These are phyloP conservation scores for Theobroma cacao DNA, from an alignment of 345 rosid genomes.

Conservation along the genomic window DNA sequence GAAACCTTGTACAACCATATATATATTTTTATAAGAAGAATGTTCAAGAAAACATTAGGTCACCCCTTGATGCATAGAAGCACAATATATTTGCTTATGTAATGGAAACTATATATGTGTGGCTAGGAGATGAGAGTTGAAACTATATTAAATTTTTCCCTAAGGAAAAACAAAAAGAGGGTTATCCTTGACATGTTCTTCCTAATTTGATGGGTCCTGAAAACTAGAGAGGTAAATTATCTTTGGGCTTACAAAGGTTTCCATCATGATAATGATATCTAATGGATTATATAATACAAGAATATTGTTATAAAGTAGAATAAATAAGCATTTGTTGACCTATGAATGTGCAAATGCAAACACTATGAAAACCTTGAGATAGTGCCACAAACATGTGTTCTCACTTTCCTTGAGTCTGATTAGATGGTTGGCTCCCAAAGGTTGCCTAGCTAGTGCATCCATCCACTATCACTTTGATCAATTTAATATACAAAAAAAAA, in stretches of 20 bases:
- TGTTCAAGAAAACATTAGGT: neutral
- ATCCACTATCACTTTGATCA: neutral
- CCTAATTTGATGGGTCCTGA: neutral
- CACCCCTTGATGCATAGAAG: neutral
- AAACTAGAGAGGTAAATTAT: neutral
- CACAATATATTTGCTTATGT: neutral
- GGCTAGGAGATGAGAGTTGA: neutral
- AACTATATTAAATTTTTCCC: no score
- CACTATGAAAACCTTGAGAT: conserved; percentile 8
- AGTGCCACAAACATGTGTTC: conserved; percentile 9
- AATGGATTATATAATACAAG: neutral
- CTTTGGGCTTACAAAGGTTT: neutral
- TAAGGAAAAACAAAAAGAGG: no score
- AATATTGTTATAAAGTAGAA: neutral
- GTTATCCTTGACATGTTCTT: neutral
- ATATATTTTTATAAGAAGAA: neutral
- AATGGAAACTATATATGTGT: no score
- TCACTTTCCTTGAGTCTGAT: conserved; percentile 17
- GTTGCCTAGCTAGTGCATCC: conserved; percentile 5
- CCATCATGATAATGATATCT: neutral
- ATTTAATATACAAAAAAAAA: neutral
- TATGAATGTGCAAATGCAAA: neutral
- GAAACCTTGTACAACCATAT: neutral
- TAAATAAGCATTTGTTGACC: conserved; percentile 1
- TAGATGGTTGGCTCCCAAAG: neutral